Conservation (phyloP, 2,329 filamentous ascomycete species). For the Phaeosphaeria sp. region DNA sequence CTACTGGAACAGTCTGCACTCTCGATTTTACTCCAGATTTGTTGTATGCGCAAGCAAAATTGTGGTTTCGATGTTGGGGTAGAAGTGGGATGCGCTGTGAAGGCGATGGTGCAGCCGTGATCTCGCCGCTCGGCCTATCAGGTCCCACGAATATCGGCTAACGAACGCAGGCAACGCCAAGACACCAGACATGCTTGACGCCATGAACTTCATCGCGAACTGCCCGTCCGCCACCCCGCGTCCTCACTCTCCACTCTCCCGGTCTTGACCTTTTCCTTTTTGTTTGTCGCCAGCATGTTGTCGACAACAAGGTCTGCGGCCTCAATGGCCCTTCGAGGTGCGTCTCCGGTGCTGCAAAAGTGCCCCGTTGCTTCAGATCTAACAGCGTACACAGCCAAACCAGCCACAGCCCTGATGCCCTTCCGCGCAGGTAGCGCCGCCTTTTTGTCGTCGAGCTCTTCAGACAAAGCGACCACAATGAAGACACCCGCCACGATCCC, state of each 20-base stretch:
- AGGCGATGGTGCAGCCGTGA: constrained; percentile 26
- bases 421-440: constrained; percentile 67
- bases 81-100: constrained; percentile 8
- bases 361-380: constrained; percentile 27
- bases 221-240: constrained; percentile 42
- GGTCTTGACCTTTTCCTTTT: constrained; percentile 40
- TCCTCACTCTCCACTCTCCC: constrained; percentile 47
- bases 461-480: constrained; percentile 68
- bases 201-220: constrained; percentile 35
- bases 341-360: constrained; percentile 31
- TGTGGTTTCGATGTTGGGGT: neutral
- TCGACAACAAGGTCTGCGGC: constrained; percentile 59
- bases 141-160: constrained; percentile 31
- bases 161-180: constrained; percentile 36
- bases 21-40: no score
- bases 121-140: constrained; percentile 38
- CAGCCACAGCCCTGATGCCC: constrained; percentile 67
- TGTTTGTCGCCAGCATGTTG: constrained; percentile 54
- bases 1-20: neutral
- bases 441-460: constrained; percentile 70
- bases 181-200: constrained; percentile 37
- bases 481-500: constrained; percentile 60
- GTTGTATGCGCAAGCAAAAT: neutral
- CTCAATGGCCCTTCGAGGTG: constrained; percentile 64
- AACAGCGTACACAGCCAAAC: constrained; percentile 64